These are phyloP conservation scores for Cymodocea nodosa DNA, from an alignment of 116 monocot genomes.

Conservation along the genomic window DNA sequence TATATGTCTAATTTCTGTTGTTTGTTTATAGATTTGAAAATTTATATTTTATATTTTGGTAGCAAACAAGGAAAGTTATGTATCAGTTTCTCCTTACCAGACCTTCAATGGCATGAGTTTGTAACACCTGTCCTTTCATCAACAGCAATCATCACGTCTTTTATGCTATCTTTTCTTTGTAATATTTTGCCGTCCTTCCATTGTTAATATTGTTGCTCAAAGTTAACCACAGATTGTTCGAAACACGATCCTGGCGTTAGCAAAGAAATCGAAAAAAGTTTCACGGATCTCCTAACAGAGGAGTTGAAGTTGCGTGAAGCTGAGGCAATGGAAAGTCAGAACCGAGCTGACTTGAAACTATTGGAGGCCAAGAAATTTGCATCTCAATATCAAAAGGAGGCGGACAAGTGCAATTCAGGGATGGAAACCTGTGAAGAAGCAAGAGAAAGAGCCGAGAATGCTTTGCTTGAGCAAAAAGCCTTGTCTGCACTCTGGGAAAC, in stretches of 20 bases:
- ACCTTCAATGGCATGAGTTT: too few relatives aligned
- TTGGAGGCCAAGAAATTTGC: constrained; percentile 76
- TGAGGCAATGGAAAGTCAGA: constrained; percentile 43
- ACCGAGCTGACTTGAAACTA: constrained; percentile 41
- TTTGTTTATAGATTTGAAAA: too few relatives aligned
- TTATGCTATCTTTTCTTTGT: too few relatives aligned
- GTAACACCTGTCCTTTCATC: too few relatives aligned
- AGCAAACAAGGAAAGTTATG: too few relatives aligned
- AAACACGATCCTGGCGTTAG: constrained; percentile 63
- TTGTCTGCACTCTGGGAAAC: constrained; percentile 50
- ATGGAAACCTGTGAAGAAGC: constrained; percentile 93
- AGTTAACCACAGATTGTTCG: constrained; percentile 38
- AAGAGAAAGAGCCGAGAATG: constrained; percentile 52
- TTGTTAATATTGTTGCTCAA: too few relatives aligned
- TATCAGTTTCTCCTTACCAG: too few relatives aligned
- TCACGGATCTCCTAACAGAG: constrained; percentile 61
- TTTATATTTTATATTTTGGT: too few relatives aligned
- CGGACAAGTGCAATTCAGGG: constrained; percentile 89
- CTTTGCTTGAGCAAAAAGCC: constrained; percentile 45
- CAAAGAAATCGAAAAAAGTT: constrained; percentile 75
- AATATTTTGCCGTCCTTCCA: too few relatives aligned
- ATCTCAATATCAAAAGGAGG: constrained; percentile 90
- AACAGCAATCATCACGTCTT: too few relatives aligned
- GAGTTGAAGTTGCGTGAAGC: constrained; percentile 70
- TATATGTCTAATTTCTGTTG: too few relatives aligned